Conservation (phyloP, 129 eudicot species). For the Smallanthus sonchifolius region DNA sequence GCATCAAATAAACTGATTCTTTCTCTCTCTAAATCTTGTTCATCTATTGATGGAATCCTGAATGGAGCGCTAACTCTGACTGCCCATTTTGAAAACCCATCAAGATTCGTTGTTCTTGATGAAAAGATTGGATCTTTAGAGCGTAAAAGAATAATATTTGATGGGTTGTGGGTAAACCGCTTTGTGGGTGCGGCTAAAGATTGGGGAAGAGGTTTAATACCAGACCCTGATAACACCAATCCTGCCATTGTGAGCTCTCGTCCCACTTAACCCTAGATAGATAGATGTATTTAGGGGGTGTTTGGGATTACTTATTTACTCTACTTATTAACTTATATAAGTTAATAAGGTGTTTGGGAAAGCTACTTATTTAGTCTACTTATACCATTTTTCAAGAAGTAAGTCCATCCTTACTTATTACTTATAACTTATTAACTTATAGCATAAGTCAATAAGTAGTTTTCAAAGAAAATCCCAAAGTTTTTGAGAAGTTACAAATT, state of each 20-base stretch:
- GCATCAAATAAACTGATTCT: constrained; percentile 40
- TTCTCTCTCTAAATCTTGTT: constrained; percentile 23
- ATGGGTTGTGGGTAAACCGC: constrained; percentile 21
- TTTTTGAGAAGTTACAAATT: too few relatives aligned
- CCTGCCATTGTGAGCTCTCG: constrained; percentile 45
- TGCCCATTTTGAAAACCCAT: constrained; percentile 30
- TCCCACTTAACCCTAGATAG: constrained; percentile 13
- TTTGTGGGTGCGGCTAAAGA: constrained; percentile 41
- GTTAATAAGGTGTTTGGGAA: too few relatives aligned
- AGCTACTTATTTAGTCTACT: too few relatives aligned
- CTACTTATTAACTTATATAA: too few relatives aligned
- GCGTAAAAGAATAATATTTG: constrained; percentile 22
- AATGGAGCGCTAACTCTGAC: constrained; percentile 50
- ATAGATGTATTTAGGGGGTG: too few relatives aligned
- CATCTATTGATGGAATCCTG: constrained; percentile 30
- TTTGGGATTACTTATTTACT: too few relatives aligned
- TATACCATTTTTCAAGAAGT: too few relatives aligned
- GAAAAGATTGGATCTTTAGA: constrained; percentile 28
- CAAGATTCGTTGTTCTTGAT: constrained; percentile 16
- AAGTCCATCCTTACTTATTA: too few relatives aligned
- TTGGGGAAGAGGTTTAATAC: constrained; percentile 42
- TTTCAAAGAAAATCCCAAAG: too few relatives aligned
- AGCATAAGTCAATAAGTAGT: too few relatives aligned
- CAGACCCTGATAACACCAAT: constrained; percentile 51
- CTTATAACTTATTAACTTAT: too few relatives aligned